Evolutionary conservation across 495 filamentous ascomycete species (phyloP).

Genomic region (Alectoria sarmentosa): DNA sequence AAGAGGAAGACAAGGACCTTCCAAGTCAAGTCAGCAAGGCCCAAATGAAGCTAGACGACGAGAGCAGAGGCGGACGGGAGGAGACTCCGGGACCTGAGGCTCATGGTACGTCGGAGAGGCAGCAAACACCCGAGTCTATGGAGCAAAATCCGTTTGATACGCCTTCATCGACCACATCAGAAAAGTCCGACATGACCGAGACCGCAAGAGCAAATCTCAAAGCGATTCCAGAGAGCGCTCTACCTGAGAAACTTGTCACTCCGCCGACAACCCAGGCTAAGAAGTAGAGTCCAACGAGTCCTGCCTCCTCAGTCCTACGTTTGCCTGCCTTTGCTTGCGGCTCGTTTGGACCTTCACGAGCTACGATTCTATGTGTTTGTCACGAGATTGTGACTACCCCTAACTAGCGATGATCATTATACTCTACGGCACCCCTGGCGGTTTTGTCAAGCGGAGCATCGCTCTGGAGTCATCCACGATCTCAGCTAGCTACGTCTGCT

Average conservation of each 20-base stretch:
- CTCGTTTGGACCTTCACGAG: slow-evolving; percentile 10
- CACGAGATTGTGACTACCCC: background rate
- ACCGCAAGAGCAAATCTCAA: slow-evolving; percentile 21
- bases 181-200: slow-evolving; percentile 28
- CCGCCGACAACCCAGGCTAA: slow-evolving; percentile 17
- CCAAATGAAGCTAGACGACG: slow-evolving; percentile 29
- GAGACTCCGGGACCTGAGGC: slow-evolving; percentile 52
- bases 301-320: background rate
- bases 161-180: slow-evolving; percentile 41
- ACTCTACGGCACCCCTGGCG: slow-evolving; percentile 5
- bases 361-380: slow-evolving; percentile 12
- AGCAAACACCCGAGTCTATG: slow-evolving; percentile 22
- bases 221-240: slow-evolving; percentile 24
- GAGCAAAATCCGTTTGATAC: slow-evolving; percentile 40
- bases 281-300: background rate
- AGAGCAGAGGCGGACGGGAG: slow-evolving; percentile 44
- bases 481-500: slow-evolving; percentile 1
- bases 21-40: slow-evolving; percentile 48
- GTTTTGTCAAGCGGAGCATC: background rate
- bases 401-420: slow-evolving; percentile 1
- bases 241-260: slow-evolving; percentile 28
- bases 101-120: slow-evolving; percentile 30
- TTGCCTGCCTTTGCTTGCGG: slow-evolving; percentile 3
- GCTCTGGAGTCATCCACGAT: slow-evolving; percentile 2
- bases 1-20: slow-evolving; percentile 74